These are phyloP conservation scores for Xerocomellus dryophilus DNA, from an alignment of 768 basidiomycete genomes.

Conservation along the genomic window DNA sequence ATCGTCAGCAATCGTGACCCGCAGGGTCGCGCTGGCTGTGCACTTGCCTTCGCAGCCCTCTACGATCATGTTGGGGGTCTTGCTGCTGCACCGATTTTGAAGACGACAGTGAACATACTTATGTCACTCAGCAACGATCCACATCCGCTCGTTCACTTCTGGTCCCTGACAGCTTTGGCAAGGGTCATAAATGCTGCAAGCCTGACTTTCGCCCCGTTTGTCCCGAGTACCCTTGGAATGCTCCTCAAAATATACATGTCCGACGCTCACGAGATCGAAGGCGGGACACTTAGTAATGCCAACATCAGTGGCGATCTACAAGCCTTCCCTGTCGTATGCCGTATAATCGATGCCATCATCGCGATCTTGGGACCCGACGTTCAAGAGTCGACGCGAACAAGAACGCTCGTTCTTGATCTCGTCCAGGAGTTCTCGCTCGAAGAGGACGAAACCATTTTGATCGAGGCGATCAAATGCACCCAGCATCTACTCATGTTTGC, in stretches of 20 bases:
- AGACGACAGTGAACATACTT: slow-evolving; percentile 92
- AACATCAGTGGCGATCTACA: slow-evolving; percentile 90
- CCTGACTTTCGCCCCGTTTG: slow-evolving; percentile 85
- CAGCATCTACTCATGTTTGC: slow-evolving; percentile 98
- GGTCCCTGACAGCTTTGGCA: slow-evolving; percentile 82
- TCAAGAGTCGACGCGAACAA: slow-evolving; percentile 77
- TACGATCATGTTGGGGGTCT: slow-evolving; percentile 90
- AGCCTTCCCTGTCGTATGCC: slow-evolving; percentile 87
- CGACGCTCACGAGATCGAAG: slow-evolving; percentile 91
- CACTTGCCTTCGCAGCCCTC: slow-evolving; percentile 87
- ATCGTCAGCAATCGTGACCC: slow-evolving; percentile 95
- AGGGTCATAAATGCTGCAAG: slow-evolving; percentile 90
- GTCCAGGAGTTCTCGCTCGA: slow-evolving; percentile 84
- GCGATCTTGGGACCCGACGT: slow-evolving; percentile 94
- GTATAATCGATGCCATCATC: slow-evolving; percentile 89
- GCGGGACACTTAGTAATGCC: slow-evolving; percentile 75
- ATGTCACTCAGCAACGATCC: slow-evolving; percentile 96
- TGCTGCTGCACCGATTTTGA: slow-evolving; percentile 91
- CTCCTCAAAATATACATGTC: slow-evolving; percentile 85
- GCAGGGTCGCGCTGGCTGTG: slow-evolving; percentile 88
- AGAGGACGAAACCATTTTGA: slow-evolving; percentile 81
- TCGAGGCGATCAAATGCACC: slow-evolving; percentile 93
- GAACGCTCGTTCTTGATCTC: slow-evolving; percentile 79
- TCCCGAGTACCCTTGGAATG: slow-evolving; percentile 85
- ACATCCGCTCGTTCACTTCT: slow-evolving; percentile 94